Conservation (phyloP, 495 filamentous ascomycete species). For the Cetradonia linearis region DNA sequence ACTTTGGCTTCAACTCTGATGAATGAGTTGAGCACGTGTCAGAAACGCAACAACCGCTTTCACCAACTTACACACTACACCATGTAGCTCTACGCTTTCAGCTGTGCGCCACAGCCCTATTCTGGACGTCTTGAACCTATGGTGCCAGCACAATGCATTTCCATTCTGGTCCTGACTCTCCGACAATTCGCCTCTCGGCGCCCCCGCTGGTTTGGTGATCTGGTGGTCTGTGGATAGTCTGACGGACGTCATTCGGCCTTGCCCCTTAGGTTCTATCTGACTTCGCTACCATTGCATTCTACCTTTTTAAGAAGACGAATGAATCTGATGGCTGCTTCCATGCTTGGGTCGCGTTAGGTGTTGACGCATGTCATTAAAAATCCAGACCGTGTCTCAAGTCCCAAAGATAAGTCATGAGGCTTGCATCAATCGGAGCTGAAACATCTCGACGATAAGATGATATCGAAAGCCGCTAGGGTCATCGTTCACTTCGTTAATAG, state of each 20-base stretch:
- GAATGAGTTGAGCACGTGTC: neutral
- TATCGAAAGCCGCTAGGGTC: neutral
- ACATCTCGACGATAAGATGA: neutral
- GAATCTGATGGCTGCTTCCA: neutral
- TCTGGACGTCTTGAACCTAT: neutral
- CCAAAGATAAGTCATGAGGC: neutral
- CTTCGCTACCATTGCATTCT: neutral
- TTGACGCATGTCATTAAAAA: neutral
- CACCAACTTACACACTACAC: neutral
- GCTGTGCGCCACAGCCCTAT: neutral
- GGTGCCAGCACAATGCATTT: neutral
- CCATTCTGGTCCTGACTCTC: neutral
- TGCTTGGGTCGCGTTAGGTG: neutral
- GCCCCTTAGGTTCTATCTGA: neutral
- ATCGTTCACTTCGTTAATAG: constrained; percentile 8
- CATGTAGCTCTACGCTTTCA: neutral
- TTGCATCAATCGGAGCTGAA: neutral
- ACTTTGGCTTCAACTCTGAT: neutral
- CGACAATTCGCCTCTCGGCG: neutral
- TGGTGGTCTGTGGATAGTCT: neutral
- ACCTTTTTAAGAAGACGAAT: neutral
- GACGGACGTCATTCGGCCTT: neutral
- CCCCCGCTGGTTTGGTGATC: neutral
- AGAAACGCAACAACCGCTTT: neutral
- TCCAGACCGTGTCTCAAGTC: neutral